Percentiles rank a stretch among this genome's conserved stretches.
Evolutionary conservation across 2,329 filamentous ascomycete genomes (phyloP).

Genomic region (Pyrenophora tritici-repentis): DNA sequence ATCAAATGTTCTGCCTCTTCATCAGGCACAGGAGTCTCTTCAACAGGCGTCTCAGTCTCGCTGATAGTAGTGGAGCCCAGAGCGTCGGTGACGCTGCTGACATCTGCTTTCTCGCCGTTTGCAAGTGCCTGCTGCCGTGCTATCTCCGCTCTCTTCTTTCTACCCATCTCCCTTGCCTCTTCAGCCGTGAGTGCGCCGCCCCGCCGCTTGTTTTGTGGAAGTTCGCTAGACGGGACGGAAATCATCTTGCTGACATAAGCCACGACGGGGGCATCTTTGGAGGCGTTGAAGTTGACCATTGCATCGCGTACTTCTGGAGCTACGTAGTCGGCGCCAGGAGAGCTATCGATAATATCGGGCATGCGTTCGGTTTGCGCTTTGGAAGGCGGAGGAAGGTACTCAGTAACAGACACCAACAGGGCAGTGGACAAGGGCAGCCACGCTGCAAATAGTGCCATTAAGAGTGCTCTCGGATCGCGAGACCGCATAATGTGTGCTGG

Average conservation of each 20-base stretch:
- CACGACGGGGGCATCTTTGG: slow-evolving; percentile 75
- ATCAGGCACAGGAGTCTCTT: slow-evolving; percentile 56
- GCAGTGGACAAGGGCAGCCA: slow-evolving; percentile 96
- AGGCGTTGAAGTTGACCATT: slow-evolving; percentile 78
- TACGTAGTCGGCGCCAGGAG: slow-evolving; percentile 76
- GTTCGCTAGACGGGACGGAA: slow-evolving; percentile 87
- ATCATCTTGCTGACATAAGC: slow-evolving; percentile 99
- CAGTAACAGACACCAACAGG: slow-evolving; percentile 88
- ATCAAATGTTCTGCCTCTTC: slow-evolving; percentile 85
- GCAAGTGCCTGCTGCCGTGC: slow-evolving; percentile 72
- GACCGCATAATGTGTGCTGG: slow-evolving; percentile 84
- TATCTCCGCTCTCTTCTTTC: slow-evolving; percentile 87
- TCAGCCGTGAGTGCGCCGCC: slow-evolving; percentile 75
- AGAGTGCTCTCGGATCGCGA: slow-evolving; percentile 78
- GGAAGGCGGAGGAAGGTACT: slow-evolving; percentile 85
- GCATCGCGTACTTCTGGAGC: slow-evolving; percentile 73
- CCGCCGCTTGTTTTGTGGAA: slow-evolving; percentile 81
- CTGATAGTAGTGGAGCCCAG: slow-evolving; percentile 64
- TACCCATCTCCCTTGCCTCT: slow-evolving; percentile 84
- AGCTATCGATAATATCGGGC: slow-evolving; percentile 76
- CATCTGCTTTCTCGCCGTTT: slow-evolving; percentile 50
- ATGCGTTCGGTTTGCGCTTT: slow-evolving; percentile 79
- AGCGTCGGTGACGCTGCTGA: slow-evolving; percentile 61
- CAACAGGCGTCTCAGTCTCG: slow-evolving; percentile 43
- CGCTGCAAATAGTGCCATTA: slow-evolving; percentile 83